Evolutionary conservation across 192 early-diverging fungal species (phyloP).

Genomic region (Phlyctochytrium bullatum): DNA sequence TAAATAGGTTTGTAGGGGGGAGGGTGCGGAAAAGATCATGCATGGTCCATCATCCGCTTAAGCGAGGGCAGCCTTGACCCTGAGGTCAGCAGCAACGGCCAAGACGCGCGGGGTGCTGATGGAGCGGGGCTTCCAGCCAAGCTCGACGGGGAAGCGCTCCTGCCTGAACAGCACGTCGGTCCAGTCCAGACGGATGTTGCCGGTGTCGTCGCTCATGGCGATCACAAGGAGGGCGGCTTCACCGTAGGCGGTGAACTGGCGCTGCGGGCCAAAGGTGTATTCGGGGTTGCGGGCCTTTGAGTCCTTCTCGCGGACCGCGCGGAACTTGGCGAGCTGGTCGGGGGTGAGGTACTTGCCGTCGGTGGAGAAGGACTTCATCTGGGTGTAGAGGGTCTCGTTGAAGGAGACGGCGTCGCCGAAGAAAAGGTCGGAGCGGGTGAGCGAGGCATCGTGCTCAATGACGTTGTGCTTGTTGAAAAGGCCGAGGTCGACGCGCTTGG

Average conservation of each 20-base stretch:
- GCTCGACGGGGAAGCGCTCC: conserved; percentile 12
- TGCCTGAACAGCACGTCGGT: background rate
- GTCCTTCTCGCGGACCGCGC: conserved; percentile 26
- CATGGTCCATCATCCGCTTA: too few relatives aligned
- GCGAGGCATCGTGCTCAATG: conserved; percentile 41
- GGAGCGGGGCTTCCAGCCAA: conserved; percentile 1
- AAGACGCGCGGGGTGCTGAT: background rate
- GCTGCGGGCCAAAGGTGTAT: conserved; percentile 10
- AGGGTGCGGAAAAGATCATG: too few relatives aligned
- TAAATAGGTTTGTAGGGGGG: too few relatives aligned
- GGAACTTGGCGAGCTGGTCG: conserved; percentile 24
- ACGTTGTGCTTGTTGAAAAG: conserved; percentile 8
- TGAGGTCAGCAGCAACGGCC: background rate
- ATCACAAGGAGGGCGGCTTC: conserved; percentile 10
- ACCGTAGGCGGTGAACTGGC: background rate
- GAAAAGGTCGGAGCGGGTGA: conserved; percentile 25
- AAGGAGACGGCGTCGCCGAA: conserved; percentile 31
- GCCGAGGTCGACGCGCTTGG: background rate
- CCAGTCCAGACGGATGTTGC: conserved; percentile 3
- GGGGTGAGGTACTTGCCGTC: conserved; percentile 27
- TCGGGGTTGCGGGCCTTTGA: conserved; percentile 27
- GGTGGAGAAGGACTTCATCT: conserved; percentile 17
- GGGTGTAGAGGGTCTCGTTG: conserved; percentile 14
- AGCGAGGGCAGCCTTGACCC: too few relatives aligned
- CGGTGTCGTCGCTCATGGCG: background rate